Evolutionary conservation across 495 filamentous ascomycete species (phyloP).

Genomic region (Xylaria castorea): DNA sequence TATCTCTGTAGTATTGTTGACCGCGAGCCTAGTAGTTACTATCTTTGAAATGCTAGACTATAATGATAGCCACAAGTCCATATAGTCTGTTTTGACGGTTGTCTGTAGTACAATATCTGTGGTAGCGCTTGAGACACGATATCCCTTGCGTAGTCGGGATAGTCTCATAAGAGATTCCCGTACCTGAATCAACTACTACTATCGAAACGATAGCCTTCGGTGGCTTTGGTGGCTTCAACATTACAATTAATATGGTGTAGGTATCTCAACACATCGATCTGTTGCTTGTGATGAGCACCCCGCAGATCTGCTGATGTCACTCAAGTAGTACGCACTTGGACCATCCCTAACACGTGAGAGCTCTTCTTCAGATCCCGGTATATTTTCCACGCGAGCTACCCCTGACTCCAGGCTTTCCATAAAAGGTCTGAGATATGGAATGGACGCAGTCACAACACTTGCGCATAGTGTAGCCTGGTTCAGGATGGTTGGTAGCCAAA

Average conservation of each 20-base stretch:
- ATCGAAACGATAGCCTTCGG: not conserved
- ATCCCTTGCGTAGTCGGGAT: not conserved
- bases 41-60: not conserved
- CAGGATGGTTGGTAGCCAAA: conserved; percentile 42
- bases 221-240: conserved; percentile 9
- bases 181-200: not conserved
- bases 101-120: not conserved
- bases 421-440: conserved; percentile 57
- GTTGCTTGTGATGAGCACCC: conserved; percentile 12
- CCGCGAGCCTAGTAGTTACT: not conserved
- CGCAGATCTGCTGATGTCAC: conserved; percentile 29
- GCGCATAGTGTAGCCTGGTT: conserved; percentile 48
- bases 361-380: conserved; percentile 27
- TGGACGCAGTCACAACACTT: conserved; percentile 52
- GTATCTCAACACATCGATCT: conserved; percentile 2
- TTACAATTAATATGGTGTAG: not conserved
- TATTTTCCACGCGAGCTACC: conserved; percentile 48
- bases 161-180: not conserved
- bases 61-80: not conserved
- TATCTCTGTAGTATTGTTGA: not conserved
- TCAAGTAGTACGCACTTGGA: conserved; percentile 44
- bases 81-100: not conserved
- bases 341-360: conserved; percentile 40
- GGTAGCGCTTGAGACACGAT: conserved; percentile 1
- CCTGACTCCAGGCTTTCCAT: conserved; percentile 52